These are phyloP conservation scores for Hordeum marinum DNA, from an alignment of 176 grass and related monocot species.

Conservation along the genomic window DNA sequence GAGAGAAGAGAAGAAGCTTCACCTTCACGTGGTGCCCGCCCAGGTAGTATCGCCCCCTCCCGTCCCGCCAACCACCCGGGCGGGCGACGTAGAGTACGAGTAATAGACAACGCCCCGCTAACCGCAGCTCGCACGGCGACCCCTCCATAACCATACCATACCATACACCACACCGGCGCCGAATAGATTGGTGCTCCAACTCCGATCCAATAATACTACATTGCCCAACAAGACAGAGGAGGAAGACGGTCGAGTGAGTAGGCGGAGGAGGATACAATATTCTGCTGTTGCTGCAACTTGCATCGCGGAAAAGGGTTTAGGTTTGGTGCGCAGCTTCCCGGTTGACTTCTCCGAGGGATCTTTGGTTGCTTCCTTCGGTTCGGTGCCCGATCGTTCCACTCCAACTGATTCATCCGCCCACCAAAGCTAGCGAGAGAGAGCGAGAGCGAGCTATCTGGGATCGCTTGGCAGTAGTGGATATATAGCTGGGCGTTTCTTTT, in stretches of 20 bases:
- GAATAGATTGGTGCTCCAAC: neutral
- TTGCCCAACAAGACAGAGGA: neutral
- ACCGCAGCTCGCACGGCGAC: conserved; percentile 13
- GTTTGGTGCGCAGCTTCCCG: neutral
- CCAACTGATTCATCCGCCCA: neutral
- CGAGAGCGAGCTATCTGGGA: neutral
- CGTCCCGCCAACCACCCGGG: conserved; percentile 3
- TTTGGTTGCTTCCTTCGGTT: neutral
- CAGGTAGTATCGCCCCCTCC: neutral
- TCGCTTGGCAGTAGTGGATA: too few species aligned
- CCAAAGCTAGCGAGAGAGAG: too few species aligned
- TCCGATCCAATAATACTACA: neutral
- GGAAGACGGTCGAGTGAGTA: neutral
- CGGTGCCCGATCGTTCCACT: conserved; percentile 31
- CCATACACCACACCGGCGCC: neutral
- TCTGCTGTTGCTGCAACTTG: neutral
- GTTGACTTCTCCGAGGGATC: conserved; percentile 23
- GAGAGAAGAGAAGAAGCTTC: neutral
- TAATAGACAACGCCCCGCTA: conserved; percentile 35
- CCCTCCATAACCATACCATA: neutral
- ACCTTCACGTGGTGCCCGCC: conserved; percentile 17
- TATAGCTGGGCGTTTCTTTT: neutral
- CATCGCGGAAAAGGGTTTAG: neutral
- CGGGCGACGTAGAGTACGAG: neutral
- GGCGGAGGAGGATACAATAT: neutral